Percentiles rank a stretch among this genome's conserved stretches.
phyloP scores from a whole-genome alignment of 441 rosid species.

The Erysimum pusillum region DNA sequence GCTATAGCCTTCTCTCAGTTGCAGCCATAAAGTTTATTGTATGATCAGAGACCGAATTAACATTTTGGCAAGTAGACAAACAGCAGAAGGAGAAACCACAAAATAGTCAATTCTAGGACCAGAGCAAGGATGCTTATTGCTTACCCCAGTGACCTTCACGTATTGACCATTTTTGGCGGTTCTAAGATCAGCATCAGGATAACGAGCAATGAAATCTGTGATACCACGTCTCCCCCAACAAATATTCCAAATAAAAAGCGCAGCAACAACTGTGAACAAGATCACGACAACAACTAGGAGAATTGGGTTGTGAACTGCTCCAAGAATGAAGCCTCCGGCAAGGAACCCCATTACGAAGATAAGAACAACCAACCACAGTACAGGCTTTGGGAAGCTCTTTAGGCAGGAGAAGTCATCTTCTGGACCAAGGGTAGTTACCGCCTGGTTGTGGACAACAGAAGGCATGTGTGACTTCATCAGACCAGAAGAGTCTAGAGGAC shows the following conservation, averaged over 20 bases:
- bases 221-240: constrained; percentile 89
- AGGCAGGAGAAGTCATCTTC: constrained; percentile 83
- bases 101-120: background rate
- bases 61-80: constrained; percentile 14
- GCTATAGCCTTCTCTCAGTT: background rate
- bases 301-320: constrained; percentile 94
- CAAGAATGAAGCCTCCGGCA: constrained; percentile 98
- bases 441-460: constrained; percentile 81
- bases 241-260: constrained; percentile 86
- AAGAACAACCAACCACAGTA: constrained; percentile 87
- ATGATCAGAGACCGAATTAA: constrained; percentile 8
- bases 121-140: constrained; percentile 57
- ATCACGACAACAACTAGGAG: constrained; percentile 90
- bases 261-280: constrained; percentile 83
- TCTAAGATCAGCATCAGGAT: constrained; percentile 95
- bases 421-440: constrained; percentile 82
- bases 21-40: background rate
- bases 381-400: constrained; percentile 91
- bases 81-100: constrained; percentile 6
- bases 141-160: constrained; percentile 99
- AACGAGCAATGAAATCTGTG: constrained; percentile 73
- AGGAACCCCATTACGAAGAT: constrained; percentile 97
- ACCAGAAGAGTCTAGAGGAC: constrained; percentile 88
- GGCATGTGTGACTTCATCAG: constrained; percentile 75
- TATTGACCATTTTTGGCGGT: constrained; percentile 97